Percentiles rank a stretch among this genome's conserved stretches.
phyloP scores from a whole-genome alignment of 371 early-diverging fungal species.

The Rhizopus stolonifer region DNA sequence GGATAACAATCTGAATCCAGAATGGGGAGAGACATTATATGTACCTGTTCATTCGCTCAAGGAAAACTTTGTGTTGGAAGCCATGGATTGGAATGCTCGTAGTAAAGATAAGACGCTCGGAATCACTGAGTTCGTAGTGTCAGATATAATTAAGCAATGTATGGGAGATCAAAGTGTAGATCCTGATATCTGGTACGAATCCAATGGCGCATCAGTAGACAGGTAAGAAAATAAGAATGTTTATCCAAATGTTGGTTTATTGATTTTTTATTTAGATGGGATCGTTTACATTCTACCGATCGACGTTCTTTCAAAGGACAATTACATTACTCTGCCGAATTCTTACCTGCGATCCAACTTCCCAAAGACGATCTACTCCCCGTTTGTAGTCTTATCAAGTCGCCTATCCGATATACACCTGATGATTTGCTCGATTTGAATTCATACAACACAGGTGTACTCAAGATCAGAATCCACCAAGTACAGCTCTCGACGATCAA shows the following conservation, averaged over 20 bases:
- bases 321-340: constrained; percentile 64
- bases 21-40: constrained; percentile 83
- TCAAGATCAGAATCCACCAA: constrained; percentile 43
- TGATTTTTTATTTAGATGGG: constrained; percentile 48
- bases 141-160: constrained; percentile 46
- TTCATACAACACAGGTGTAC: constrained; percentile 40
- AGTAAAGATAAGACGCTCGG: constrained; percentile 71
- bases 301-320: constrained; percentile 61
- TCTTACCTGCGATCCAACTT: constrained; percentile 62
- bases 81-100: constrained; percentile 76
- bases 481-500: constrained; percentile 26
- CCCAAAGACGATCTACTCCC: constrained; percentile 26
- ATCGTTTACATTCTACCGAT: constrained; percentile 58
- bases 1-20: constrained; percentile 76
- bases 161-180: constrained; percentile 35
- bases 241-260: no score
- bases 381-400: constrained; percentile 25
- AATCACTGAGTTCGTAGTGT: constrained; percentile 45
- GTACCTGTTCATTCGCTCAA: constrained; percentile 68
- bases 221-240: constrained; percentile 17
- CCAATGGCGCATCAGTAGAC: constrained; percentile 28
- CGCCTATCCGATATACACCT: constrained; percentile 40
- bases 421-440: constrained; percentile 43
- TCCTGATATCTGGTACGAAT: constrained; percentile 45
- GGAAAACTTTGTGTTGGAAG: constrained; percentile 71